Percentiles rank a stretch among this genome's conserved stretches.
phyloP scores from a whole-genome alignment of 2,329 filamentous ascomycete genomes.

The Clonostachys rosea region DNA sequence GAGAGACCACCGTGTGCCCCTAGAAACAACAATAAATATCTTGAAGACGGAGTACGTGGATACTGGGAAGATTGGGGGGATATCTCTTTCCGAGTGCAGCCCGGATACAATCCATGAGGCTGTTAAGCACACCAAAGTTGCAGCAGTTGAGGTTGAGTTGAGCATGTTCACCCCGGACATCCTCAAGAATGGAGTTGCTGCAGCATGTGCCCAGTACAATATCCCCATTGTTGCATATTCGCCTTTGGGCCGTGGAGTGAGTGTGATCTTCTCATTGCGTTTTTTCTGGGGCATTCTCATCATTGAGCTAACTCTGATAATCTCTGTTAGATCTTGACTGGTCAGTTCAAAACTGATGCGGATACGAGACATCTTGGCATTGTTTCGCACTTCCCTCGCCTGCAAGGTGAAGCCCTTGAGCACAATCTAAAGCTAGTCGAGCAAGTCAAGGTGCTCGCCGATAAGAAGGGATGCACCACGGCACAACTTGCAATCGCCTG shows the following conservation, averaged over 20 bases:
- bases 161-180: constrained; percentile 43
- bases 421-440: constrained; percentile 59
- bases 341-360: constrained; percentile 41
- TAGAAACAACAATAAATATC: constrained; percentile 34
- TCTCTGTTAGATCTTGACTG: constrained; percentile 48
- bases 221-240: constrained; percentile 72
- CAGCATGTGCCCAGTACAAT: constrained; percentile 53
- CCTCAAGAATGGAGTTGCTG: constrained; percentile 44
- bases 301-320: constrained; percentile 17
- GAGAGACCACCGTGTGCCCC: constrained; percentile 43
- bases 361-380: constrained; percentile 52
- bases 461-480: constrained; percentile 53
- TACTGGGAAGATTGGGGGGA: constrained; percentile 43
- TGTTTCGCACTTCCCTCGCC: constrained; percentile 45
- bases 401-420: constrained; percentile 56
- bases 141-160: constrained; percentile 49
- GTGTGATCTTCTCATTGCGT: constrained; percentile 8
- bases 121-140: constrained; percentile 35
- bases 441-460: constrained; percentile 51
- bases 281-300: neutral
- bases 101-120: constrained; percentile 44
- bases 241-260: constrained; percentile 55
- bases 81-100: constrained; percentile 47
- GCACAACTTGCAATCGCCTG: constrained; percentile 65
- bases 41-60: constrained; percentile 44